A percentile compares a stretch with the other conserved stretches of the same genome.
Evolutionary conservation across 306 rosid genomes (phyloP).

Genomic region (Notholithocarpus densiflorus): DNA sequence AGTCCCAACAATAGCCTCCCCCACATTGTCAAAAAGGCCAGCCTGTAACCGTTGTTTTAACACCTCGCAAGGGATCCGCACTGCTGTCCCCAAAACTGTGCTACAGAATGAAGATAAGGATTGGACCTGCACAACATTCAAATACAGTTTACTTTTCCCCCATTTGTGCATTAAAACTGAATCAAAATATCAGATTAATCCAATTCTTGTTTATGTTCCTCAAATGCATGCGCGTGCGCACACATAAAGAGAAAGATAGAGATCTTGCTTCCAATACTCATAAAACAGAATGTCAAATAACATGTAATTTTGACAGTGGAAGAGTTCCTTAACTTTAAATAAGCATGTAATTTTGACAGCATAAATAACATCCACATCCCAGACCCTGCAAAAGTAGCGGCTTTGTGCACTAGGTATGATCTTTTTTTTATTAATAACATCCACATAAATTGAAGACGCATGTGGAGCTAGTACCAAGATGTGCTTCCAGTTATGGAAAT

Average conservation of each 20-base stretch:
- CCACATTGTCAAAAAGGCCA: conserved; percentile 85
- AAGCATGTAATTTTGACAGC: background rate
- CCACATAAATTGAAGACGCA: background rate
- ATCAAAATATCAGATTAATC: conserved; percentile 4
- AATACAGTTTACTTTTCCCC: conserved; percentile 11
- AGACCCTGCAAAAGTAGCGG: no score
- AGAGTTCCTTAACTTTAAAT: background rate
- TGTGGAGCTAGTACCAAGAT: background rate
- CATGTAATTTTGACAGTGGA: background rate
- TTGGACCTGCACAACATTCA: conserved; percentile 65
- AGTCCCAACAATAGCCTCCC: conserved; percentile 82
- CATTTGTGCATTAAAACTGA: background rate
- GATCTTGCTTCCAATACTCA: background rate
- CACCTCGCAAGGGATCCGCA: conserved; percentile 96
- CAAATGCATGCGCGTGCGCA: background rate
- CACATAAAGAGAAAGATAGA: background rate
- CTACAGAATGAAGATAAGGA: conserved; percentile 91
- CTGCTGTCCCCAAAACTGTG: conserved; percentile 96
- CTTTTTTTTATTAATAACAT: background rate
- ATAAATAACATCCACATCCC: background rate
- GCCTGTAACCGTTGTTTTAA: conserved; percentile 97
- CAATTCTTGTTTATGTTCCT: background rate
- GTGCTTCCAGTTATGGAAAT: background rate
- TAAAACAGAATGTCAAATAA: background rate
- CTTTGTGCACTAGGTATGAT: no score